Evolutionary conservation across 1,139 yeast species (phyloP), one percentile per base, ranked within the genome.

Genomic region (Pichia sp.): DNA sequence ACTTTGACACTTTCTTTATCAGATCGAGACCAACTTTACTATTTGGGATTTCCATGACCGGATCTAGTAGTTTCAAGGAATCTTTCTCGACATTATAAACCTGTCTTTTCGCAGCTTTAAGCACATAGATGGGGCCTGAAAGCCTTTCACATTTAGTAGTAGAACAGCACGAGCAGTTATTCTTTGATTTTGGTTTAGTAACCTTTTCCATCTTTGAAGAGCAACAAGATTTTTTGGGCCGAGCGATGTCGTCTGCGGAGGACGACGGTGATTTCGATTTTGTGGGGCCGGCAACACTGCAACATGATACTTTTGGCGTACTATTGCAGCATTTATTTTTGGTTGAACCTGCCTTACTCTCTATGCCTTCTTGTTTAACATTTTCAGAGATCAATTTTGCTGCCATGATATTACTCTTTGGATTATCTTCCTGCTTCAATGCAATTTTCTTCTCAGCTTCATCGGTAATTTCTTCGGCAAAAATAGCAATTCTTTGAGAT

Each of bases 401-500:
- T 15, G 33, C 32, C n/a, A 38, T 6, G 5, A 35, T 16, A 15
- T 37, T 36, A 27, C 20, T 32, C 6, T 30, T 32, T 27, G 21
- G 16, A 18, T 22, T 29, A 18, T 29, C 29, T 25, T 30, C 36
- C 21, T 37, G 36, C 27, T 26, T 37, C 24, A 29, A 28, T 5
- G 32, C 18, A 15, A 33, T 29, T 10, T 35, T 24, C n/a, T 29
- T 37, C 22, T 34, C 37, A 8, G 25, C 29, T 23, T 28, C 32
- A 17, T 39, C 34, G n/a, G 28, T 42, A 3, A 46, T 33, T 23
- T 68, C 64, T 45, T 72, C 72, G 2, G 78, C 78, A 51, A 69
- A 67, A n/a, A 74, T 75, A 4, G 79, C 79, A 13, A 74, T 66
- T 44, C 80, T 53, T 46, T 72, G 76, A 43, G 67, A 64, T 5